phyloP scores from a whole-genome alignment of 768 basidiomycete species.

The Leccinum uliginosum region DNA sequence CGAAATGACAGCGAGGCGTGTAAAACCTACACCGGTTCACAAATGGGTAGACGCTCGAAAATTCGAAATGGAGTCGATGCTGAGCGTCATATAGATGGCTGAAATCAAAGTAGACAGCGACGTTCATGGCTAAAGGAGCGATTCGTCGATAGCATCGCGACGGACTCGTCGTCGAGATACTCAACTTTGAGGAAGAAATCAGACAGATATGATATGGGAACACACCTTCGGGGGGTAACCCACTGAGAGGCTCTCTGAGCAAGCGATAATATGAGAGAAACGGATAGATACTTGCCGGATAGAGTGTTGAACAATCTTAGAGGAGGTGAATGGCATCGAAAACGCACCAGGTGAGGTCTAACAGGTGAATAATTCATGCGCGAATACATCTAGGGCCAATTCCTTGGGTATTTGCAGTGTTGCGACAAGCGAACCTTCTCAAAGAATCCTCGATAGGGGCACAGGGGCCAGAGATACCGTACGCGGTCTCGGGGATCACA shows the following conservation, averaged over 20 bases:
- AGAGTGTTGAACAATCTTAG: not conserved
- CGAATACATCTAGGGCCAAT: slow-evolving; percentile 7
- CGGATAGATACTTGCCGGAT: not conserved
- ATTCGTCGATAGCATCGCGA: not conserved
- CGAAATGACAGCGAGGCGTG: too few species aligned
- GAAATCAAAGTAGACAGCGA: too few species aligned
- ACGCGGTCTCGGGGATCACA: not conserved
- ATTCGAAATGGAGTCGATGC: too few species aligned
- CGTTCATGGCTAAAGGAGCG: too few species aligned
- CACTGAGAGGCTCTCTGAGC: not conserved
- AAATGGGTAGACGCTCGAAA: too few species aligned
- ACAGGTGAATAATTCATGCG: not conserved
- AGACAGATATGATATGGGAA: slow-evolving; percentile 2
- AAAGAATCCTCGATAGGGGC: not conserved
- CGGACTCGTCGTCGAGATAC: not conserved
- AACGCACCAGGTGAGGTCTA: not conserved
- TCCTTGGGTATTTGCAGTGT: slow-evolving; percentile 9
- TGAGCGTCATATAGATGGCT: too few species aligned
- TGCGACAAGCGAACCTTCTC: not conserved
- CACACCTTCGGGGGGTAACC: not conserved
- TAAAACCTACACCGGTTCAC: too few species aligned
- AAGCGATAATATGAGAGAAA: not conserved
- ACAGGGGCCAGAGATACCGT: slow-evolving; percentile 4
- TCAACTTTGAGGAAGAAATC: not conserved
- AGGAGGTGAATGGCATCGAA: not conserved